These are phyloP conservation scores for Botrytis elliptica DNA, from an alignment of 2,329 filamentous ascomycete genomes.

Conservation along the genomic window DNA sequence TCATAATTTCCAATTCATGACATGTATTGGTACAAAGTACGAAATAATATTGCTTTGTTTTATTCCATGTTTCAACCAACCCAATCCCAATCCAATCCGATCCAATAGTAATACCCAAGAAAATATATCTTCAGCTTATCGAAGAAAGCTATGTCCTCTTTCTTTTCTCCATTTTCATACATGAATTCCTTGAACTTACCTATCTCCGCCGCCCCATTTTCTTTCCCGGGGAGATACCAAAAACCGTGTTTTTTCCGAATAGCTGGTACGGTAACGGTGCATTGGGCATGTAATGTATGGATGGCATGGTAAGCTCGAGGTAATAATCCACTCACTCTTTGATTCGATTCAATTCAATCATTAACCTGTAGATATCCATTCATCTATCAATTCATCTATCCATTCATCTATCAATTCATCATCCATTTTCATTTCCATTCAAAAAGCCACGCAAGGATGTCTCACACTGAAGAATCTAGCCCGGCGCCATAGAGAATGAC, in stretches of 20 bases:
- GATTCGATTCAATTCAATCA: neutral
- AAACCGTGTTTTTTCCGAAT: neutral
- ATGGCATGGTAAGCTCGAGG: neutral
- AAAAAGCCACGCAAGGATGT: slow-evolving; percentile 1
- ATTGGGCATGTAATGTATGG: neutral
- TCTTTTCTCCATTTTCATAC: neutral
- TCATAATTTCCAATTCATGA: neutral
- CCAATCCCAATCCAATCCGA: neutral
- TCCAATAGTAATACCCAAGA: neutral
- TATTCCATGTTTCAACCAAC: neutral
- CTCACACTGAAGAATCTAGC: neutral
- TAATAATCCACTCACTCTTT: neutral
- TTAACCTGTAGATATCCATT: neutral
- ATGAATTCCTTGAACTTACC: neutral
- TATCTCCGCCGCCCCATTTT: neutral
- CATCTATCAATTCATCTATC: neutral
- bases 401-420: neutral
- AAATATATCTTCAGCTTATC: neutral
- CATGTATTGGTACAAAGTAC: neutral
- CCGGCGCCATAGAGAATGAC: neutral
- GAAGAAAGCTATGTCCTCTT: neutral
- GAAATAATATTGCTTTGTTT: neutral
- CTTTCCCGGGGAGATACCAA: neutral
- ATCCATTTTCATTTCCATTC: neutral
- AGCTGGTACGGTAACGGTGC: neutral